These are phyloP conservation scores for Collybia mongolica DNA, from an alignment of 768 basidiomycete species.

Conservation along the genomic window DNA sequence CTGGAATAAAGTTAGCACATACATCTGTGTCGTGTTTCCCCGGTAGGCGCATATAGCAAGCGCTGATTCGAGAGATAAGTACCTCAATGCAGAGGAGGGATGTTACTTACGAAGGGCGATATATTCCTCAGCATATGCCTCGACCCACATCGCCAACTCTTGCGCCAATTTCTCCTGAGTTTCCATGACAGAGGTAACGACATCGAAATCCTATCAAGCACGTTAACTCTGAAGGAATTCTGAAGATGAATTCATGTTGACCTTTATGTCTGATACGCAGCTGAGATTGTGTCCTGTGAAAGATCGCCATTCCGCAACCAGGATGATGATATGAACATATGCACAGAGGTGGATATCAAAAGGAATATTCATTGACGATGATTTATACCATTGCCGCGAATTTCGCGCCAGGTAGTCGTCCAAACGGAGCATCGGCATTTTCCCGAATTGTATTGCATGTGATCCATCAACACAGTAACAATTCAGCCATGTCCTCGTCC, in stretches of 20 bases:
- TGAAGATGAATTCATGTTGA: no score
- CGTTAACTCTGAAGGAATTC: no score
- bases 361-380: slow-evolving; percentile 35
- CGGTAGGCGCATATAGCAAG: slow-evolving; percentile 43
- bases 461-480: slow-evolving; percentile 77
- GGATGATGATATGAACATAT: slow-evolving; percentile 49
- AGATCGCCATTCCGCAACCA: slow-evolving; percentile 46
- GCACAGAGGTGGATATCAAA: slow-evolving; percentile 49
- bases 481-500: slow-evolving; percentile 73
- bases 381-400: slow-evolving; percentile 47
- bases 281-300: background rate
- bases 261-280: no score
- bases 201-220: slow-evolving; percentile 28
- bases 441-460: slow-evolving; percentile 74
- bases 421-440: slow-evolving; percentile 61
- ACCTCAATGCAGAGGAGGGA: background rate
- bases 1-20: slow-evolving; percentile 6
- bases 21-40: slow-evolving; percentile 44
- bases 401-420: slow-evolving; percentile 61
- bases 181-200: slow-evolving; percentile 30
- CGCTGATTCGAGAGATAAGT: slow-evolving; percentile 23
- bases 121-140: slow-evolving; percentile 38
- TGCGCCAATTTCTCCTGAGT: slow-evolving; percentile 35
- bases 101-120: slow-evolving; percentile 29
- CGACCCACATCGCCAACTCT: slow-evolving; percentile 39